Base-by-base conservation (phyloP, 768 basidiomycete species). In the Naganishia onofrii region DNA sequence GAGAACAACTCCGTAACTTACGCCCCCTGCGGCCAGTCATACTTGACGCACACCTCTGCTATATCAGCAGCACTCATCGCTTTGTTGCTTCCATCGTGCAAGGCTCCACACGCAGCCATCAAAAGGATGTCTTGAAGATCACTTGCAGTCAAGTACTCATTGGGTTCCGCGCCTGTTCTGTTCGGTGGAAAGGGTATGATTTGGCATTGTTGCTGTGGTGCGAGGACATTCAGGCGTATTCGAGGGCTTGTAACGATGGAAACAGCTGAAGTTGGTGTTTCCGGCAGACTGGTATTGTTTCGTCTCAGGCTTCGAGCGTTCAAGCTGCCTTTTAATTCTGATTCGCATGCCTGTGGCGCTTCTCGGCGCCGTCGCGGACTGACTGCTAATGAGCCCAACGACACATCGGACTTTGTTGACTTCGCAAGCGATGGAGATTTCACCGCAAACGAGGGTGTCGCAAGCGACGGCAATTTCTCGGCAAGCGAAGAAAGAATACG, bases 21-120 rank as follows among this genome's bases (percentile, higher is more conserved):
- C 60, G 21, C 38, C 12, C 29, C 15, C n/a, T 38, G 38, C n/a
- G 46, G 26, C 60, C 60, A 63, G 9, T 42, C 23, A 17, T 42
- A 29, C 38, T 44, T 42, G 21, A 44, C 23, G 46, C 23, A 63
- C 9, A 28, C 23, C 19, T 42, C 23, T 17, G 42, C 60, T 21
- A 63, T 63, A 2, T 63, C 60, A 15, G 38, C 42, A 12, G 23
- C 60, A 26, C 60, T 2, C 60, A 63, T 63, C 1, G 60, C 60
- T 42, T 63, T 63, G 60, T 63, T 63, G 1, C 60, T 42, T 3
- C 23, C 38, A 5, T 38, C 17, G 29, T 63, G 23, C n/a, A 63
- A 15, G 8, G 26, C 60, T 6, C 42, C 60, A 26, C 38, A 63
- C 5, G 26, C 42, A 10, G 60, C 60, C 60, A 63, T 63, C 60